These are phyloP conservation scores for Colletotrichum sp. DNA, from an alignment of 2,329 filamentous ascomycete genomes.

Conservation along the genomic window DNA sequence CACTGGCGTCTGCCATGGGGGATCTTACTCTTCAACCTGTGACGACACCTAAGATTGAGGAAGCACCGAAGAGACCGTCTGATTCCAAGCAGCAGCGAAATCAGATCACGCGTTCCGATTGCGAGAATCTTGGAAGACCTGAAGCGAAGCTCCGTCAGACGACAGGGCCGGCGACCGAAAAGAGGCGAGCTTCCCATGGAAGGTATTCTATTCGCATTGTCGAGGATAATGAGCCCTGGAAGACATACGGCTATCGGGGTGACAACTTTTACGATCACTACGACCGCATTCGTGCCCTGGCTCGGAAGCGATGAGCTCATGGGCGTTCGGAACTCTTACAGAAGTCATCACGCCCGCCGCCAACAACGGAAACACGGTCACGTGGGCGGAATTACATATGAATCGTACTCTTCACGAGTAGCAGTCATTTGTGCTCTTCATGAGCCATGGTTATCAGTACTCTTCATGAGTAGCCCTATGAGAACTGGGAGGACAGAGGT, in stretches of 20 bases:
- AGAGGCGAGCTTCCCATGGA: neutral
- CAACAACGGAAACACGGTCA: neutral
- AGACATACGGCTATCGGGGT: neutral
- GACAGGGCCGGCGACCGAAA: neutral
- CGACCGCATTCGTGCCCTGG: neutral
- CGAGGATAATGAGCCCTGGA: neutral
- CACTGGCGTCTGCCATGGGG: neutral
- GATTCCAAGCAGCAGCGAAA: neutral
- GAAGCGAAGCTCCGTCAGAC: neutral
- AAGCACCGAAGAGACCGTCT: neutral
- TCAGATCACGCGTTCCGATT: neutral
- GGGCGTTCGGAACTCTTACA: neutral
- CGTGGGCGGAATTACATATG: neutral
- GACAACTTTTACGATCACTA: neutral
- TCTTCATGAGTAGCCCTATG: neutral
- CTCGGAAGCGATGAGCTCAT: neutral
- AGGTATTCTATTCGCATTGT: neutral
- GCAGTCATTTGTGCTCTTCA: neutral
- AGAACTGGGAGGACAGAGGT: neutral
- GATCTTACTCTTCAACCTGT: neutral
- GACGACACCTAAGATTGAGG: neutral
- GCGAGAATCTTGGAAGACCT: neutral
- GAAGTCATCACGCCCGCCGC: too few species aligned
- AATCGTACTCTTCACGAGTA: neutral
- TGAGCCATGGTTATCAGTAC: neutral